phyloP scores from a whole-genome alignment of 306 rosid species.

The Trichosanthes truncata region DNA sequence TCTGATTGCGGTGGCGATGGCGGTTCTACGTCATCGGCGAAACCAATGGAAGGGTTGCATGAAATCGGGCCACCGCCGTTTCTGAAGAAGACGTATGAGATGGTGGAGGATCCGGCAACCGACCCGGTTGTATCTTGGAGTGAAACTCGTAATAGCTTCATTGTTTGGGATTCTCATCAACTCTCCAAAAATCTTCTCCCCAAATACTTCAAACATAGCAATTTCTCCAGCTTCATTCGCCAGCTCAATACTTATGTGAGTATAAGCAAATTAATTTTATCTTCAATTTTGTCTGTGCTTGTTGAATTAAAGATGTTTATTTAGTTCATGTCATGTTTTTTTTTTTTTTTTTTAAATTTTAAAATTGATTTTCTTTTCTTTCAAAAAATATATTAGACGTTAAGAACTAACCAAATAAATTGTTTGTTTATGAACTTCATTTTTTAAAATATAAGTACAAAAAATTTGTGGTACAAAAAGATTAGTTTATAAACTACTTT shows the following conservation, averaged over 20 bases:
- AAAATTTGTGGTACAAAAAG: not conserved
- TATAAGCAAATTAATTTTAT: not conserved
- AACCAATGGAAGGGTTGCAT: slow-evolving; percentile 64
- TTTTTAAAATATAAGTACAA: no score
- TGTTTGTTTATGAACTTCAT: no score
- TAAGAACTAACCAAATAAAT: not conserved
- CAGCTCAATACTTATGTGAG: slow-evolving; percentile 93
- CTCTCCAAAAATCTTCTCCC: slow-evolving; percentile 67
- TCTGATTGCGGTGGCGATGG: not conserved
- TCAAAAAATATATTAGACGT: no score
- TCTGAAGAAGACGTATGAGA: slow-evolving; percentile 65
- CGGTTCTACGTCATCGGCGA: slow-evolving; percentile 31
- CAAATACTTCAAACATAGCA: slow-evolving; percentile 69
- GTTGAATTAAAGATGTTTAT: not conserved
- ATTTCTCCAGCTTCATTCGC: slow-evolving; percentile 96
- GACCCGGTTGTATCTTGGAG: slow-evolving; percentile 82
- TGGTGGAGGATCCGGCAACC: slow-evolving; percentile 83
- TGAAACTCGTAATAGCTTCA: slow-evolving; percentile 42
- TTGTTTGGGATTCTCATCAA: slow-evolving; percentile 78
- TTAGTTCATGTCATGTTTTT: no score
- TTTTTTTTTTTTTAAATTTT: no score
- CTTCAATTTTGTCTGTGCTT: not conserved
- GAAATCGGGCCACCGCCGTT: slow-evolving; percentile 80
- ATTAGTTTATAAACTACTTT: not conserved
- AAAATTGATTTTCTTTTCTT: no score